phyloP scores from a whole-genome alignment of 306 rosid genomes.

The Glycine soja region DNA sequence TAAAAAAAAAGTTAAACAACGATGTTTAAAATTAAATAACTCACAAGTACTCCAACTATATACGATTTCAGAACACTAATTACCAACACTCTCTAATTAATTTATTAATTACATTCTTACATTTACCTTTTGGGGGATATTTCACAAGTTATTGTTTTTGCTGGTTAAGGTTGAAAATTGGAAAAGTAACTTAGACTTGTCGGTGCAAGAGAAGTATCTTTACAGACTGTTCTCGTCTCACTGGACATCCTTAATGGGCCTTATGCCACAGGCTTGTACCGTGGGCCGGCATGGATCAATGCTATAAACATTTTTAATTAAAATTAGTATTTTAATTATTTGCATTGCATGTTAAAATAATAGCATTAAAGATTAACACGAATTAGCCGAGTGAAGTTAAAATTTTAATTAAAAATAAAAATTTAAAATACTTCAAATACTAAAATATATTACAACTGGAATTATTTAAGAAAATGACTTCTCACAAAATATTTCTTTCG shows the following conservation, averaged over 20 bases:
- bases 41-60: too few species aligned
- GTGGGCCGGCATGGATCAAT: not conserved
- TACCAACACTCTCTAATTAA: too few species aligned
- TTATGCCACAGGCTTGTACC: not conserved
- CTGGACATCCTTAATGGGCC: conserved; percentile 2
- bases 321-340: not conserved
- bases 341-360: not conserved
- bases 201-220: not conserved
- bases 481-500: too few species aligned
- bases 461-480: too few species aligned
- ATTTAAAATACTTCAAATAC: too few species aligned
- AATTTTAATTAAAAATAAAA: too few species aligned
- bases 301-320: not conserved
- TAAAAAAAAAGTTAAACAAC: too few species aligned
- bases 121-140: not conserved
- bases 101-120: not conserved
- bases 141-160: not conserved
- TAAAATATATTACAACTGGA: too few species aligned
- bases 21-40: too few species aligned
- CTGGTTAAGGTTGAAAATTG: not conserved
- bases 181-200: not conserved
- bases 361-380: not conserved
- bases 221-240: too few species aligned
- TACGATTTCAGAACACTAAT: too few species aligned
- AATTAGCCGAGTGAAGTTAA: too few species aligned